Conservation (phyloP, 2,329 filamentous ascomycete genomes). For the Akanthomyces uredinophilus region DNA sequence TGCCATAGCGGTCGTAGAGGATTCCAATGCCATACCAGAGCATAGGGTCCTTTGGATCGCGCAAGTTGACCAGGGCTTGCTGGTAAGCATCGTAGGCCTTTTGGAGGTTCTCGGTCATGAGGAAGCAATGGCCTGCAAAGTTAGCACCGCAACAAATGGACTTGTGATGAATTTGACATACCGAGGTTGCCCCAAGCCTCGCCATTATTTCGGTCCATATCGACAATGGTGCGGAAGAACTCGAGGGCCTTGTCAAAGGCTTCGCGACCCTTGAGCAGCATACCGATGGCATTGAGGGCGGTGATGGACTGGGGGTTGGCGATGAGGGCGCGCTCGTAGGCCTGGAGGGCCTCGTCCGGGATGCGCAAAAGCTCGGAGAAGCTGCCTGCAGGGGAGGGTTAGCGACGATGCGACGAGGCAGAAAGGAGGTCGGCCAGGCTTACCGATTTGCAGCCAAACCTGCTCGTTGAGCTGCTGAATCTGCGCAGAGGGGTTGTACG, state of each 20-base stretch:
- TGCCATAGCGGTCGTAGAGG: constrained; percentile 92
- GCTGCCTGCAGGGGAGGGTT: constrained; percentile 53
- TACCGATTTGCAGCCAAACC: constrained; percentile 92
- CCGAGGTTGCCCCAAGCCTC: constrained; percentile 96
- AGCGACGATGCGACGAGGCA: constrained; percentile 25
- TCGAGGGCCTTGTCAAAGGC: constrained; percentile 92
- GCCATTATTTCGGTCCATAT: constrained; percentile 82
- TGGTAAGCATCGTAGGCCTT: constrained; percentile 97
- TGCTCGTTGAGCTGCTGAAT: constrained; percentile 76
- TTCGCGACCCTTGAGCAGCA: constrained; percentile 85
- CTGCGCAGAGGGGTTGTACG: constrained; percentile 65
- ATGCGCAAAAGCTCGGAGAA: constrained; percentile 85
- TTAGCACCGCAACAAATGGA: neutral
- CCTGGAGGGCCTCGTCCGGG: constrained; percentile 79
- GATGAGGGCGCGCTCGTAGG: constrained; percentile 84
- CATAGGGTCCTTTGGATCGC: constrained; percentile 95
- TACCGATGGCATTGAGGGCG: constrained; percentile 91
- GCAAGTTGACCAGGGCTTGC: constrained; percentile 85
- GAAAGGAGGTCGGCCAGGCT: constrained; percentile 13
- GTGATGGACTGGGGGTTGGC: constrained; percentile 84
- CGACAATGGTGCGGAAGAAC: constrained; percentile 84
- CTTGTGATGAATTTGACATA: constrained; percentile 36
- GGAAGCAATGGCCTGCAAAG: constrained; percentile 78
- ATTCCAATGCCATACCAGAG: constrained; percentile 99
- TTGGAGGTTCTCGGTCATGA: constrained; percentile 98